A percentile compares a stretch with the other conserved stretches of the same genome.
These are phyloP conservation scores for Clarkia xantiana DNA, from an alignment of 345 rosid species.

Conservation along the genomic window DNA sequence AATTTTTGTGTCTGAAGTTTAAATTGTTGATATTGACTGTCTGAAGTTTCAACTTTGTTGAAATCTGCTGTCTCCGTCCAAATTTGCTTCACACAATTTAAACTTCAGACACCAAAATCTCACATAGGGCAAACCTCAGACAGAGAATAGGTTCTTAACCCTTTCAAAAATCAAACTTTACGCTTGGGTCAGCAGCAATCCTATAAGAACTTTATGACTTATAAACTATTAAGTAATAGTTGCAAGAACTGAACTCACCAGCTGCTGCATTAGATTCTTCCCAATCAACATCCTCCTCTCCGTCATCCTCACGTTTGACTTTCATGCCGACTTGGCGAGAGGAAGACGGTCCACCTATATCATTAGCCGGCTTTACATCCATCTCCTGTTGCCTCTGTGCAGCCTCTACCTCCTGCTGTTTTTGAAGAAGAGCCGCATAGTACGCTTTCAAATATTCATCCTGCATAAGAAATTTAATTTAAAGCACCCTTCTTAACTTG, in stretches of 20 bases:
- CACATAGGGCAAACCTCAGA: too few species aligned
- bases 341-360: conserved; percentile 23
- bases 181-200: not conserved
- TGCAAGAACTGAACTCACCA: conserved; percentile 21
- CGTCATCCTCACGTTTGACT: conserved; percentile 49
- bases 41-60: too few species aligned
- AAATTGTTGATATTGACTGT: too few species aligned
- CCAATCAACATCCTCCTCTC: conserved; percentile 58
- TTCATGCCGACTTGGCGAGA: conserved; percentile 64
- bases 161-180: too few species aligned
- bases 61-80: too few species aligned
- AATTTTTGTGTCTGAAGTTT: too few species aligned
- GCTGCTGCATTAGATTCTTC: conserved; percentile 38
- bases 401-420: conserved; percentile 53
- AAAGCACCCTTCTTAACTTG: not conserved
- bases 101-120: too few species aligned
- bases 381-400: conserved; percentile 28
- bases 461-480: conserved; percentile 21
- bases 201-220: too few species aligned
- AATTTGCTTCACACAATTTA: too few species aligned
- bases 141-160: too few species aligned
- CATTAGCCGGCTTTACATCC: conserved; percentile 17
- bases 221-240: not conserved
- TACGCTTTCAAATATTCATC: conserved; percentile 75
- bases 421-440: conserved; percentile 44